phyloP scores from a whole-genome alignment of 768 basidiomycete genomes.

The Tricholoma sp. region DNA sequence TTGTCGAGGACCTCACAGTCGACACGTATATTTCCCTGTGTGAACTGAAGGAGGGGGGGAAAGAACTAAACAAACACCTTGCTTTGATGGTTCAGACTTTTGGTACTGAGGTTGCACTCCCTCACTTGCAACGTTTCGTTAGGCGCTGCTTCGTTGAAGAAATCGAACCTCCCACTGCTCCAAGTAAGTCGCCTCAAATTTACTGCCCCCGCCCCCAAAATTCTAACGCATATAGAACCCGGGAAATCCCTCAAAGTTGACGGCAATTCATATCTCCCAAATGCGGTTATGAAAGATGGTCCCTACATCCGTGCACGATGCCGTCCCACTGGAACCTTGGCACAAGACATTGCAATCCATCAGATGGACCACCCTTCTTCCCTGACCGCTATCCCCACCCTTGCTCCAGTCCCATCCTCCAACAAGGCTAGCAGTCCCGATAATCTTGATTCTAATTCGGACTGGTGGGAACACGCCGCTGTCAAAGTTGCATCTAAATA shows the following conservation, averaged over 20 bases:
- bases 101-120: constrained; percentile 9
- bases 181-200: not conserved
- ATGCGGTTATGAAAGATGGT: not conserved
- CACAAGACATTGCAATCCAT: constrained; percentile 3
- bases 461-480: not conserved
- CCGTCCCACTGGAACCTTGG: not conserved
- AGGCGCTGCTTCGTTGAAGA: constrained; percentile 1
- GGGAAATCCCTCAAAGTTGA: not conserved
- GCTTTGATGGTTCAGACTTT: constrained; percentile 12
- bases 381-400: too few species aligned
- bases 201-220: too few species aligned
- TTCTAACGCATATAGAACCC: not conserved
- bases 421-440: not conserved
- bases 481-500: not conserved
- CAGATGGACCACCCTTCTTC: not conserved
- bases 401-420: not conserved
- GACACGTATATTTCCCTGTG: constrained; percentile 6
- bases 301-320: constrained; percentile 4
- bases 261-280: constrained; percentile 4
- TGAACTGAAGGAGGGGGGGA: constrained; percentile 1
- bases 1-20: constrained; percentile 2
- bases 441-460: not conserved
- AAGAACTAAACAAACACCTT: constrained; percentile 3
- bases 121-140: constrained; percentile 9
- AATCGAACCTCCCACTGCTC: not conserved